Conservation (phyloP, 1,284 basidiomycete genomes). For the Pseudozyma pruni region DNA sequence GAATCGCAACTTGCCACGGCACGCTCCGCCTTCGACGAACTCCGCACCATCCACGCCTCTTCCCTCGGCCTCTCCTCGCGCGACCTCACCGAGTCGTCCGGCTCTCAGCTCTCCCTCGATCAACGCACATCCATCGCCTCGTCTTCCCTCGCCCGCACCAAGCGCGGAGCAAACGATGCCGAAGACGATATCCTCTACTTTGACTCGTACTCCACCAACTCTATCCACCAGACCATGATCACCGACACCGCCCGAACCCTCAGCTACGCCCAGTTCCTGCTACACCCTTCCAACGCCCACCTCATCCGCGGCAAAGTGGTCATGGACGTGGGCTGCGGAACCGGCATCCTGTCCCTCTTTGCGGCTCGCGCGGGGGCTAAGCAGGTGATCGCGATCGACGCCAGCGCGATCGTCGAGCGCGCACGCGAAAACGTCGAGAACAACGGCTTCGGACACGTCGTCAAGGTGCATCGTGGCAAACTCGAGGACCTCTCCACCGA, state of each 20-base stretch:
- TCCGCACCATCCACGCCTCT: slow-evolving; percentile 42
- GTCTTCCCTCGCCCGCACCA: slow-evolving; percentile 10
- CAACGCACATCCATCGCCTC: slow-evolving; percentile 1
- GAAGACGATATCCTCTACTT: slow-evolving; percentile 92
- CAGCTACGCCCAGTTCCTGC: slow-evolving; percentile 89
- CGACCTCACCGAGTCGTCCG: slow-evolving; percentile 20
- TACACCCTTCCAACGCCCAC: slow-evolving; percentile 77
- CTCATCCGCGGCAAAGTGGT: slow-evolving; percentile 87
- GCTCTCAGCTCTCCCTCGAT: slow-evolving; percentile 10
- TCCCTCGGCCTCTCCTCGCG: slow-evolving; percentile 33
- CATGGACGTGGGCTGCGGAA: slow-evolving; percentile 82
- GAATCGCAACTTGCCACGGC: slow-evolving; percentile 48
- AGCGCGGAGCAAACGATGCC: slow-evolving; percentile 17
- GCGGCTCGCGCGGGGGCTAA: slow-evolving; percentile 91
- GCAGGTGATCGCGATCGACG: slow-evolving; percentile 92
- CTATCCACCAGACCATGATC: slow-evolving; percentile 75
- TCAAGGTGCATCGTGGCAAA: slow-evolving; percentile 85
- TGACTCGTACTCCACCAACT: slow-evolving; percentile 89
- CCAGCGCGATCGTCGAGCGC: slow-evolving; percentile 84
- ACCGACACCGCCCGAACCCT: slow-evolving; percentile 89
- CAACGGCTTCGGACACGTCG: slow-evolving; percentile 80
- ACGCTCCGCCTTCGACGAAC: slow-evolving; percentile 49
- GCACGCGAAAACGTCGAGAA: slow-evolving; percentile 82
- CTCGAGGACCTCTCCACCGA: slow-evolving; percentile 81
- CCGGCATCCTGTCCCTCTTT: slow-evolving; percentile 84